Evolutionary conservation across 2,329 filamentous ascomycete genomes (phyloP).

Genomic region (Trichoderma lentiforme): DNA sequence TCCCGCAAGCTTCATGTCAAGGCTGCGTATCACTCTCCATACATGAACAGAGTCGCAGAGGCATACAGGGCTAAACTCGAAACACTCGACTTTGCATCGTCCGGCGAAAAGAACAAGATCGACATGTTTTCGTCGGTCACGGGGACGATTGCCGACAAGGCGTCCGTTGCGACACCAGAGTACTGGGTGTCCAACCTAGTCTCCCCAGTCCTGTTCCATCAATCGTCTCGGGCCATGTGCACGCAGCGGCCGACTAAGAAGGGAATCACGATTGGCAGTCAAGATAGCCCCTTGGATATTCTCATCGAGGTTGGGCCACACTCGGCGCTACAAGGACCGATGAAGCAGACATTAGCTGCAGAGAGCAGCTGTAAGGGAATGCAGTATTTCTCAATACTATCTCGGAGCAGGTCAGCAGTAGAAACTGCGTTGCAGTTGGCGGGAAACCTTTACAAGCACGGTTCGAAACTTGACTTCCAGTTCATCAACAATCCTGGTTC

Average conservation of each 20-base stretch:
- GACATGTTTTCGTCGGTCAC: background rate
- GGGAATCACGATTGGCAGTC: background rate
- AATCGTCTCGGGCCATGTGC: background rate
- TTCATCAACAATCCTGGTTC: background rate
- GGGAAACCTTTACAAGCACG: background rate
- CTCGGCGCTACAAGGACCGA: background rate
- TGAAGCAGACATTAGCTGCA: background rate
- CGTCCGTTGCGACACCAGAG: background rate
- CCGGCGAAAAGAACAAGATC: background rate
- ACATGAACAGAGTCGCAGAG: background rate
- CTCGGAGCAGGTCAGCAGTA: background rate
- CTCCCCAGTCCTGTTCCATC: background rate
- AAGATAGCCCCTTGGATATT: background rate
- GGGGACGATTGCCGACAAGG: background rate
- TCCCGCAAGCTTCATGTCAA: background rate
- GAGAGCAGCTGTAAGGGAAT: background rate
- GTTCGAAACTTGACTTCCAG: background rate
- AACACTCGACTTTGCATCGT: background rate
- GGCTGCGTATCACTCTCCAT: background rate
- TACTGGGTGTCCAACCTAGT: background rate
- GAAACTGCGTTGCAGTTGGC: background rate
- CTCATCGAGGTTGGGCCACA: background rate
- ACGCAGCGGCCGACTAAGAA: background rate
- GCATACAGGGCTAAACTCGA: background rate
- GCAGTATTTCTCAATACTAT: background rate